These are phyloP conservation scores for Antitrichia curtipendula DNA, from an alignment of 225 moss, liverwort and hornwort genomes.

Conservation along the genomic window DNA sequence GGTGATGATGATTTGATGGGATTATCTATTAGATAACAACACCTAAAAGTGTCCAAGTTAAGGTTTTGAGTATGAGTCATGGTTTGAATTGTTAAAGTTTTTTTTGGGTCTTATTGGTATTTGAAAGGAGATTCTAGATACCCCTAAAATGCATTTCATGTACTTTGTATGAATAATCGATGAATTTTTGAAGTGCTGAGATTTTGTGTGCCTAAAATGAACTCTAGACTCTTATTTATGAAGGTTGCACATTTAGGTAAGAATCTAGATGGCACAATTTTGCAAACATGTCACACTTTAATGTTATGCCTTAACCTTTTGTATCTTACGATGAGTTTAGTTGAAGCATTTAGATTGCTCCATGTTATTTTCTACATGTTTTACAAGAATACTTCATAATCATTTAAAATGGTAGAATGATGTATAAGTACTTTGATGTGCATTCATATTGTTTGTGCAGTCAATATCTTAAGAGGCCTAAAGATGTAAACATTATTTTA, in stretches of 20 bases:
- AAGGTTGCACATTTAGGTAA: too few relatives aligned
- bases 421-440: neutral
- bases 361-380: rapidly evolving
- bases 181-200: rapidly evolving
- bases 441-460: too few relatives aligned
- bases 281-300: rapidly evolving
- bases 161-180: too few relatives aligned
- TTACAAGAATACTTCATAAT: neutral
- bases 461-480: neutral
- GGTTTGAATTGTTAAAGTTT: neutral
- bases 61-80: neutral
- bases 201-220: too few relatives aligned
- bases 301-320: neutral
- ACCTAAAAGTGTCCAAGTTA: neutral
- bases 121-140: neutral
- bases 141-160: rapidly evolving
- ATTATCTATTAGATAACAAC: too few relatives aligned
- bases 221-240: too few relatives aligned
- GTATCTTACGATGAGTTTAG: neutral
- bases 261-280: rapidly evolving
- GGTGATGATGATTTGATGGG: neutral
- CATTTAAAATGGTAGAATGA: too few relatives aligned
- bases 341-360: neutral
- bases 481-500: neutral
- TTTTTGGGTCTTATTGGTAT: rapidly evolving